Evolutionary conservation across 2,329 filamentous ascomycete species (phyloP), one percentile per base, ranked within the genome.

Genomic region (Tolypocladium amazonense): DNA sequence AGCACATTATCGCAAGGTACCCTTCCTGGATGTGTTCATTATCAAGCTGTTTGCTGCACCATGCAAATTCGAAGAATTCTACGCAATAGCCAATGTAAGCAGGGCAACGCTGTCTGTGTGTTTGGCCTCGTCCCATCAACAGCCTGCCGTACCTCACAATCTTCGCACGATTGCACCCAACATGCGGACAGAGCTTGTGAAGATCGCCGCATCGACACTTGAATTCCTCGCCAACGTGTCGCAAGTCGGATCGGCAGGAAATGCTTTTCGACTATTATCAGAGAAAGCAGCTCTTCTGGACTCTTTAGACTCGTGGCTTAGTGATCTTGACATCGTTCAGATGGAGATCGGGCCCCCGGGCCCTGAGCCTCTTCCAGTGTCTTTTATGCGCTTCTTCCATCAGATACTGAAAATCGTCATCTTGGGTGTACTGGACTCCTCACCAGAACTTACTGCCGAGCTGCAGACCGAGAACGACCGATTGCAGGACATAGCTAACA

Each of bases 41-140:
- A 70, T 77, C 63, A 77, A 77, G 64, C 58, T 77, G 35, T 74
- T 77, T 58, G 67, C 70, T 64, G 75, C 73, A 41, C 75, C 75
- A 59, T 77, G 75, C 63, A 76, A 72, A 39, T 76, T 76, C 58
- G 65, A 72, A 2, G 74, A 76, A 30, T 63, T 65, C 53, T 63
- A 66, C 37, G 25, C 65, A 58, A 57, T 63, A 56, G 58, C 60
- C 25, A 30, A 64, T 23, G 4, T 43, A 11, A 67, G 59, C 58
- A 63, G 58, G 8, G 35, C 60, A n/a, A 52, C 63, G 35, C 33
- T 58, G 58, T 64, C 45, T 50, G 23, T 18, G 25, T 50, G 45
- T 50, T 18, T 12, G 25, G 12, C 5, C 3, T 50, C 25, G 25
- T 7, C 12, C 0, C 25, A 50, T 18, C 23, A 50, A 18, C 66